These are phyloP conservation scores for Scutellaria barbata DNA, from an alignment of 257 asterid genomes.

Conservation along the genomic window DNA sequence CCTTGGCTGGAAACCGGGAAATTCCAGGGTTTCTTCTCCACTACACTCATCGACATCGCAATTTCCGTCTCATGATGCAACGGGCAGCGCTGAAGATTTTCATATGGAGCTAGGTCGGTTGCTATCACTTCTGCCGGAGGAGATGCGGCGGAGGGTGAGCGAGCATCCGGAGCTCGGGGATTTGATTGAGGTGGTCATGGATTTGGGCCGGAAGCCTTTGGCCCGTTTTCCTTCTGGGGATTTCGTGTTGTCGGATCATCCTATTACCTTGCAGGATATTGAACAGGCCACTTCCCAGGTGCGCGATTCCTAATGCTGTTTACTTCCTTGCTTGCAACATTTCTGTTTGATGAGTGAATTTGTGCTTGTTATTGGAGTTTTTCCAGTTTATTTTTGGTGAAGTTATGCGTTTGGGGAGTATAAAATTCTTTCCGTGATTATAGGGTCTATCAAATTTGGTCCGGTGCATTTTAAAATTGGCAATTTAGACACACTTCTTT, in stretches of 20 bases:
- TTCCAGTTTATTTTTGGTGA: not conserved
- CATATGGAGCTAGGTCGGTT: conserved; percentile 72
- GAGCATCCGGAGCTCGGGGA: conserved; percentile 73
- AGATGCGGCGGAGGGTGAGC: conserved; percentile 69
- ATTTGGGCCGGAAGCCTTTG: conserved; percentile 90
- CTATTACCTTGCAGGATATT: conserved; percentile 71
- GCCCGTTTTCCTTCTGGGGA: conserved; percentile 96
- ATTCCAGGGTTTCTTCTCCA: conserved; percentile 25
- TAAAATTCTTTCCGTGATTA: too few species aligned
- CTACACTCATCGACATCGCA: conserved; percentile 30
- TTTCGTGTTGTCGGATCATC: conserved; percentile 71
- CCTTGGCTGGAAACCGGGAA: conserved; percentile 28
- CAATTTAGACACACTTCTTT: too few species aligned
- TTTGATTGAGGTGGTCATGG: conserved; percentile 95
- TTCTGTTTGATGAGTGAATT: conserved; percentile 6
- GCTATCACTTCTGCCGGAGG: conserved; percentile 77
- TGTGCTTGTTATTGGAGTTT: conserved; percentile 8
- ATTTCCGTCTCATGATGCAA: conserved; percentile 34
- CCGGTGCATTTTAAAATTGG: too few species aligned
- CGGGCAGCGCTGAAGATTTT: conserved; percentile 54
- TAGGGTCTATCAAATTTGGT: too few species aligned
- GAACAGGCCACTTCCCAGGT: conserved; percentile 78
- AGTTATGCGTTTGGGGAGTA: not conserved
- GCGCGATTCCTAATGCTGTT: conserved; percentile 4
- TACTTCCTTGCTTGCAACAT: not conserved